phyloP scores from a whole-genome alignment of 129 eudicot species.

The sunflower (Helianthus annuus) region HanXRQr2.0-SUNRISE NC_035438.2:46488473-46488972 shows the following conservation, averaged over 20 bases:
- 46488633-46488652: not conserved
- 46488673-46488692: constrained; percentile 10
- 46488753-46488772: constrained; percentile 4
- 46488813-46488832: constrained; percentile 7
- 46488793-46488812: not conserved
- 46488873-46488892: constrained; percentile 4
- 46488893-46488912: constrained; percentile 20
- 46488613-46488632: not conserved
- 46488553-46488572: constrained; percentile 2
- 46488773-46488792: constrained; percentile 19
- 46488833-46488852: constrained; percentile 21
- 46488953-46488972: not conserved
- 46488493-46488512: not conserved
- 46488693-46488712: constrained; percentile 20
- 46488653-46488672: constrained; percentile 9
- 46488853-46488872: not conserved
- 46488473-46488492: not conserved
- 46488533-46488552: constrained; percentile 6
- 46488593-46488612: constrained; percentile 23
- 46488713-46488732: constrained; percentile 4
- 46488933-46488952: constrained; percentile 15
- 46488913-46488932: constrained; percentile 13
- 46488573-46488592: constrained; percentile 26
- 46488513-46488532: constrained; percentile 17
- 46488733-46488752: constrained; percentile 9